Evolutionary conservation across 495 filamentous ascomycete species (phyloP), one percentile per base, ranked within the genome.

Genomic region (Hypoxylon cercidicola): DNA sequence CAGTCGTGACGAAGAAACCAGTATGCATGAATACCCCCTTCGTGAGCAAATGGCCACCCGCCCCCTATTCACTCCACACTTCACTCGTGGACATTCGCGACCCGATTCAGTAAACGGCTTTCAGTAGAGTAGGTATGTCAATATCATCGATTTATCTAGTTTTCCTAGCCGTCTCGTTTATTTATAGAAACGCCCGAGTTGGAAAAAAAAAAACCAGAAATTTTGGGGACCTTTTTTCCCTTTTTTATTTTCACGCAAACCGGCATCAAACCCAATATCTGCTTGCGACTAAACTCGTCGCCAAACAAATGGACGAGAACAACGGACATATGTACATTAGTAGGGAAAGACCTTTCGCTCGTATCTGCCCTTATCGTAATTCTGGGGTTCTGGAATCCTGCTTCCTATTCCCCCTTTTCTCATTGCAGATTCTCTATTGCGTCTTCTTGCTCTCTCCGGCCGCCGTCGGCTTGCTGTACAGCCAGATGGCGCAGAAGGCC

Each of bases 401-500:
- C 18, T n/a, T 15, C 9, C 2, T 25, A 23, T 34, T 35, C n/a
- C 49, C 2, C 39, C 12, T n/a, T n/a, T n/a, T 41, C 5, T 6
- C 16, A 2, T 6, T 1, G 12, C 2, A 15, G 8, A 6, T 16
- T 16, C 46, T 18, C 67, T 83, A 93, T 81, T 91, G 88, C 62
- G 79, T 88, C 84, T 93, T 93, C 87, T 92, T 93, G 68, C 75
- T 79, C 69, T 79, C 82, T 64, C 74, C 60, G 23, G 45, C 66
- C n/a, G 70, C 69, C 9, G 76, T 61, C 7, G 93, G 92, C 55
- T 84, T 90, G 67, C 89, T 91, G 79, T 91, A 99, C 68, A 99
- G 81, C 95, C 95, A 99, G 49, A 97, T 59, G 30, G 86, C 85
- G 58, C 93, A 90, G 80, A 99, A 98, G 2, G 76, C 88, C 44